These are phyloP conservation scores for Candida koratica DNA, from an alignment of 805 yeast genomes.

Conservation along the genomic window DNA sequence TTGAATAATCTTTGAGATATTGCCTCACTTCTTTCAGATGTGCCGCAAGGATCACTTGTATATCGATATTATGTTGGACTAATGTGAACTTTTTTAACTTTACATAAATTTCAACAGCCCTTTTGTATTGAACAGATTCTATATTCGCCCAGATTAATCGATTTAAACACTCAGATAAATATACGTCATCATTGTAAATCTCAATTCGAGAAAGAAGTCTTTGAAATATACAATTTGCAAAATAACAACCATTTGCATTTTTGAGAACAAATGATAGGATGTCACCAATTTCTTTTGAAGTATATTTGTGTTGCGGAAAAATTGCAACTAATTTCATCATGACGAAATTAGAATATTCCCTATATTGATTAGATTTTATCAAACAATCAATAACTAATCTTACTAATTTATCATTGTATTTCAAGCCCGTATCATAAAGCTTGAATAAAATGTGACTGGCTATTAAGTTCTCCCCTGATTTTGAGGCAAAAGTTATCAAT, in stretches of 20 bases:
- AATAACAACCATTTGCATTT: slow-evolving; percentile 2
- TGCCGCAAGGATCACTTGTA: neutral
- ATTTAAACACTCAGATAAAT: slow-evolving; percentile 1
- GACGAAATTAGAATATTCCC: slow-evolving; percentile 13
- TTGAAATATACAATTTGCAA: slow-evolving; percentile 10
- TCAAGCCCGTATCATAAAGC: slow-evolving; percentile 10
- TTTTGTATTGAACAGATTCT: neutral
- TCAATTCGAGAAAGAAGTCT: neutral
- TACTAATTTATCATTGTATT: neutral
- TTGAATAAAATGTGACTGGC: slow-evolving; percentile 18
- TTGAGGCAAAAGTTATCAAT: slow-evolving; percentile 17
- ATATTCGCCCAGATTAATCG: slow-evolving; percentile 2
- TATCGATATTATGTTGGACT: neutral
- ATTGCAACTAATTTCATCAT: slow-evolving; percentile 12
- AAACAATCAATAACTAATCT: slow-evolving; percentile 11
- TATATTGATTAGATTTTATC: slow-evolving; percentile 9
- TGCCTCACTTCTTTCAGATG: neutral
- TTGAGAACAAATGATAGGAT: slow-evolving; percentile 1
- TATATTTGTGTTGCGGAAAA: slow-evolving; percentile 1
- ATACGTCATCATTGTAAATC: neutral
- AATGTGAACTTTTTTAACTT: neutral
- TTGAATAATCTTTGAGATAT: neutral
- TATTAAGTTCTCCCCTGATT: slow-evolving; percentile 22
- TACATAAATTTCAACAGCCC: slow-evolving; percentile 1
- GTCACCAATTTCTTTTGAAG: slow-evolving; percentile 5